These are phyloP conservation scores for Fabrea salina DNA, from an alignment of 169 alveolate genomes.

Conservation along the genomic window DNA sequence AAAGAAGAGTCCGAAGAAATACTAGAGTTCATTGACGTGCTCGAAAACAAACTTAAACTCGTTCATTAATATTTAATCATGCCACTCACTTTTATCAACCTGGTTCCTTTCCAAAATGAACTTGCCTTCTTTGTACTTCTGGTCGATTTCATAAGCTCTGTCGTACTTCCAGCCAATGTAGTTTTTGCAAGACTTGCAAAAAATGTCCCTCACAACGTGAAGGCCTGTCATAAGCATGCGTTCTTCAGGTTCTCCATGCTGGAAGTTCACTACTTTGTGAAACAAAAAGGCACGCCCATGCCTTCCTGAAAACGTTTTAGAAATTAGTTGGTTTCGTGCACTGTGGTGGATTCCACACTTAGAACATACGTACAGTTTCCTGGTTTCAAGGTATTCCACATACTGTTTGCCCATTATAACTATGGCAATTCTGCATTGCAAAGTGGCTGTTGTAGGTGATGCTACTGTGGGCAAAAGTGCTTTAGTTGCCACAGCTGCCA, in stretches of 20 bases:
- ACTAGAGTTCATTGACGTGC: too few species aligned
- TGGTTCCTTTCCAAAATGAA: constrained; percentile 45
- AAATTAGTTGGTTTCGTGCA: constrained; percentile 37
- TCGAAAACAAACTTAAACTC: too few species aligned
- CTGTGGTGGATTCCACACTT: constrained; percentile 42
- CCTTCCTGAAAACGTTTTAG: constrained; percentile 46
- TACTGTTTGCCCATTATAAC: constrained; percentile 53
- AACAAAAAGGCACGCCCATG: constrained; percentile 43
- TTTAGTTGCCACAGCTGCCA: constrained; percentile 34
- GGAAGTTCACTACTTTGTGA: constrained; percentile 37
- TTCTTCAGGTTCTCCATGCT: constrained; percentile 32
- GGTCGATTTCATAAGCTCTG: constrained; percentile 44
- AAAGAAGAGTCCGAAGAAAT: too few species aligned
- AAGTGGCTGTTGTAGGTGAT: constrained; percentile 60
- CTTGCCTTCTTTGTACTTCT: constrained; percentile 64
- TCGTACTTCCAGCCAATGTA: constrained; percentile 58
- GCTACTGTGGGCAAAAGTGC: constrained; percentile 67
- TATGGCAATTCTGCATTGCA: constrained; percentile 52
- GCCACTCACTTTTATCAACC: constrained; percentile 18
- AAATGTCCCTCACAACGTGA: constrained; percentile 44
- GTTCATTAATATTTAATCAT: not conserved
- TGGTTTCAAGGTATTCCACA: constrained; percentile 29
- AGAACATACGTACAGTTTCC: constrained; percentile 42
- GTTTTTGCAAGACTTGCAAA: constrained; percentile 45
- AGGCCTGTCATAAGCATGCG: constrained; percentile 42